These are phyloP conservation scores for Globisporangium nunn DNA, from an alignment of 352 stramenopile genomes.

Conservation along the genomic window DNA sequence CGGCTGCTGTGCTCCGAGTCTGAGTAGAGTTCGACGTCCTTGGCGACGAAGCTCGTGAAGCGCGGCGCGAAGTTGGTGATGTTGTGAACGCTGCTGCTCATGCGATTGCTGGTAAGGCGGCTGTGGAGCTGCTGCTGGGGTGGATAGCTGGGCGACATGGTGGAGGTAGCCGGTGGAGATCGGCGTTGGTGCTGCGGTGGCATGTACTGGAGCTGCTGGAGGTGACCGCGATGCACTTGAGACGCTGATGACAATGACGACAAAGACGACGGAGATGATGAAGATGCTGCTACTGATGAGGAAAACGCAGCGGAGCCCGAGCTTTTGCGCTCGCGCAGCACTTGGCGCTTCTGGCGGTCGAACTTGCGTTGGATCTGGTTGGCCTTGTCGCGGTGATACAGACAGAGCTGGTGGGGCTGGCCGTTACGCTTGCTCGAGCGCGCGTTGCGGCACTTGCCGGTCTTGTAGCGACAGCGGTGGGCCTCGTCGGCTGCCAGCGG, in stretches of 20 bases:
- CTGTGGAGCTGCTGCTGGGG: not conserved
- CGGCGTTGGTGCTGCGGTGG: constrained; percentile 2
- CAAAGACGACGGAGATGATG: constrained; percentile 4
- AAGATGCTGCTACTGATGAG: constrained; percentile 7
- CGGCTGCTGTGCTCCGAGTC: constrained; percentile 56
- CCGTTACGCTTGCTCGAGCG: constrained; percentile 83
- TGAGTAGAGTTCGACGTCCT: constrained; percentile 56
- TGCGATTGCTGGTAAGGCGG: not conserved
- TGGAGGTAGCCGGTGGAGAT: constrained; percentile 1
- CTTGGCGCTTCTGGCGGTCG: constrained; percentile 82
- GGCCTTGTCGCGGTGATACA: constrained; percentile 85
- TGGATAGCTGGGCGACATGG: not conserved
- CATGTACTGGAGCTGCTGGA: constrained; percentile 9
- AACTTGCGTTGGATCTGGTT: constrained; percentile 89
- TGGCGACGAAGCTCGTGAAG: constrained; percentile 22
- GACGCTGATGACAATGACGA: constrained; percentile 18
- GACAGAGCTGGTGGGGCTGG: constrained; percentile 80
- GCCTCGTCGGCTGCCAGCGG: constrained; percentile 8
- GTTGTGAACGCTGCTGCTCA: constrained; percentile 8
- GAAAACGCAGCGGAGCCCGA: constrained; percentile 1
- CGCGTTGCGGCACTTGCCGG: constrained; percentile 78
- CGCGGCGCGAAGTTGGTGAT: constrained; percentile 11
- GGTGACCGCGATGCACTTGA: constrained; percentile 14
- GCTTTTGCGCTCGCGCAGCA: constrained; percentile 39
- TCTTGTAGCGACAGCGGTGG: constrained; percentile 77